Base-by-base conservation (phyloP, 2,329 filamentous ascomycete species). In the Hymenoscyphus repandus region DNA sequence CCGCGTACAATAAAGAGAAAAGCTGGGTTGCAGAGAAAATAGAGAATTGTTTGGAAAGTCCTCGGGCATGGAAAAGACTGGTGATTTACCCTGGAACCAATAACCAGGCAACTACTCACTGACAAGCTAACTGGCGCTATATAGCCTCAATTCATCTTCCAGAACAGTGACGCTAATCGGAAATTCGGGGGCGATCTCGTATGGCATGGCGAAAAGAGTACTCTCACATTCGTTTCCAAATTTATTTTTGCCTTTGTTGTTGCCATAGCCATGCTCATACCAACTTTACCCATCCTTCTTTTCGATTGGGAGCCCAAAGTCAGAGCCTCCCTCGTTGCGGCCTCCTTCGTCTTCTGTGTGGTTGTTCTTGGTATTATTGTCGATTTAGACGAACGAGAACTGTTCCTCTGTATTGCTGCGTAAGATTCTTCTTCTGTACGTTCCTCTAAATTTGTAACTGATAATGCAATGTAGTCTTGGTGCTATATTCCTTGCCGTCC, bases 341-440 rank as follows among this genome's bases (percentile, higher is more conserved):
- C 13, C 7, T 54, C 48, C 22, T 27, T 27, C 22, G 22, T 27
- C 22, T 27, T 27, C 22, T 17, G 44, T 48, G 4, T 12, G 48
- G 5, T 2, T 52, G 9, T 55, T 50, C 20, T n/a, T 50, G 38
- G 22, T 38, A 6, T 34, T 41, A 4, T 46, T n/a, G 43, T 49
- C 7, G 49, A 57, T 10, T 13, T 52, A 6, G 50, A 33, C 9
- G 45, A 43, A 5, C 43, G 54, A 9, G 49, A 55, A 4, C 18
- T 57, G 2, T 55, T 58, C 36, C 47, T 57, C 5, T 50, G 47
- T 4, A 51, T 50, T 13, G 47, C 47, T 12, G 47, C 20, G 54
- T 52, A 54, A 7, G 22, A 4, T 27, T 27, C 22, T 7, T 27
- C 22, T 7, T 27, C 22, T 7, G 22, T 27, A 4, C 22, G 22